phyloP scores from a whole-genome alignment of 371 early-diverging fungal species.

The Agmasoma carcini region DNA sequence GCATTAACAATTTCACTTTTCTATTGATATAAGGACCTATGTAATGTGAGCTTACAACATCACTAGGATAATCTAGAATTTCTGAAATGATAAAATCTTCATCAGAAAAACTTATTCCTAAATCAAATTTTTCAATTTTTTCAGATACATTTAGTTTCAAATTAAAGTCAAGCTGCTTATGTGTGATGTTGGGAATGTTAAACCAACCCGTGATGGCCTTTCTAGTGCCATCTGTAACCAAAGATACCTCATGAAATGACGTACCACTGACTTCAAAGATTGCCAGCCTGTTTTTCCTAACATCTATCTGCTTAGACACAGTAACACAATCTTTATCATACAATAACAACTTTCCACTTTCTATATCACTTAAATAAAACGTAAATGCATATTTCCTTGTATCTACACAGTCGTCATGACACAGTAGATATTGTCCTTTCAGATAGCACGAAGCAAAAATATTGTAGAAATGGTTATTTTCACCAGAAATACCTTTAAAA shows the following conservation, averaged over 20 bases:
- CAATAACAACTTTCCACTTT: slow-evolving; percentile 44
- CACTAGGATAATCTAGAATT: slow-evolving; percentile 14
- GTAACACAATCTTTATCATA: slow-evolving; percentile 44
- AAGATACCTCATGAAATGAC: slow-evolving; percentile 53
- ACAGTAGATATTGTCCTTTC: slow-evolving; percentile 48
- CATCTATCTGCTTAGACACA: slow-evolving; percentile 34
- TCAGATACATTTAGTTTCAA: not conserved
- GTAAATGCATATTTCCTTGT: slow-evolving; percentile 50
- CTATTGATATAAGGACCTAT: slow-evolving; percentile 30
- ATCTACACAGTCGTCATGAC: slow-evolving; percentile 53
- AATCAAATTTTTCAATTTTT: slow-evolving; percentile 2
- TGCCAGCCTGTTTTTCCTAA: slow-evolving; percentile 47
- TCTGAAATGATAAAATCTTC: not conserved
- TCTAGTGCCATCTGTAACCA: slow-evolving; percentile 29
- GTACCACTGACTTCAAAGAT: slow-evolving; percentile 51
- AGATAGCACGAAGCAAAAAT: slow-evolving; percentile 52
- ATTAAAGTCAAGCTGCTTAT: not conserved
- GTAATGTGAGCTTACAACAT: not conserved
- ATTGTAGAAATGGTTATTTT: slow-evolving; percentile 18
- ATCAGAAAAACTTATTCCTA: slow-evolving; percentile 14
- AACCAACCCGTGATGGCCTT: slow-evolving; percentile 54
- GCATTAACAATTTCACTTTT: slow-evolving; percentile 4
- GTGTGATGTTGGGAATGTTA: slow-evolving; percentile 5
- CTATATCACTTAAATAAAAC: slow-evolving; percentile 48
- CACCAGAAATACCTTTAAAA: slow-evolving; percentile 16